Conservation (phyloP, 345 rosid species). For the Rhizophora apiculata region DNA sequence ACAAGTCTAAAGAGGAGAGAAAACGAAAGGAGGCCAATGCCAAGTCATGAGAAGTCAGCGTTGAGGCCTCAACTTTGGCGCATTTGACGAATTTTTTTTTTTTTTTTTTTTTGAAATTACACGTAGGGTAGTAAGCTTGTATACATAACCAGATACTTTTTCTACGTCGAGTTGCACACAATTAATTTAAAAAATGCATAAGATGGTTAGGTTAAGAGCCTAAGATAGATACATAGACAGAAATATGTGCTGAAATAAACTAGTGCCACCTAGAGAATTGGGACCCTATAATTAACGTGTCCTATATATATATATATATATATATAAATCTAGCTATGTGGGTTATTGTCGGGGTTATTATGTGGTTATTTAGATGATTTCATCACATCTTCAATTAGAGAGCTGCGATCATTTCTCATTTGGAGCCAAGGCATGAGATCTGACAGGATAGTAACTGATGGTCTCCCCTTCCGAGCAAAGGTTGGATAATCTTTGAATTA, state of each 20-base stretch:
- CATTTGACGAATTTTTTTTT: slow-evolving; percentile 2
- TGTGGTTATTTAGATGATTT: slow-evolving; percentile 6
- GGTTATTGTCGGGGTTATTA: slow-evolving; percentile 9
- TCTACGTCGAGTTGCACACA: slow-evolving; percentile 10
- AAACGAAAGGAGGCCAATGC: slow-evolving; percentile 29
- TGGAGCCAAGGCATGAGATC: no score
- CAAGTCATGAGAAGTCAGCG: slow-evolving; percentile 22
- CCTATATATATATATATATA: no score
- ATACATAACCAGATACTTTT: background rate
- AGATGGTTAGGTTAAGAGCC: no score
- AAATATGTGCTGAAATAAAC: no score
- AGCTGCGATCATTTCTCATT: slow-evolving; percentile 12
- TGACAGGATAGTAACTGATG: no score
- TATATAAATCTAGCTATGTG: slow-evolving; percentile 29
- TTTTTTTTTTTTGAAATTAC: background rate
- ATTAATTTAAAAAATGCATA: background rate
- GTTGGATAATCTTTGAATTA: no score
- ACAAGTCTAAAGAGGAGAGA: slow-evolving; percentile 10
- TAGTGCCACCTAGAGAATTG: background rate
- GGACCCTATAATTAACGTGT: slow-evolving; percentile 17
- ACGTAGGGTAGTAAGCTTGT: background rate
- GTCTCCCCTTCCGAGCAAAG: no score
- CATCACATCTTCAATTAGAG: slow-evolving; percentile 24
- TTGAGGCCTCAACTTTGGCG: slow-evolving; percentile 25
- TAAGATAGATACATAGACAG: no score